Base-by-base conservation (phyloP, 2,329 filamentous ascomycete genomes). In the Orbilia blumenaviensis region DNA sequence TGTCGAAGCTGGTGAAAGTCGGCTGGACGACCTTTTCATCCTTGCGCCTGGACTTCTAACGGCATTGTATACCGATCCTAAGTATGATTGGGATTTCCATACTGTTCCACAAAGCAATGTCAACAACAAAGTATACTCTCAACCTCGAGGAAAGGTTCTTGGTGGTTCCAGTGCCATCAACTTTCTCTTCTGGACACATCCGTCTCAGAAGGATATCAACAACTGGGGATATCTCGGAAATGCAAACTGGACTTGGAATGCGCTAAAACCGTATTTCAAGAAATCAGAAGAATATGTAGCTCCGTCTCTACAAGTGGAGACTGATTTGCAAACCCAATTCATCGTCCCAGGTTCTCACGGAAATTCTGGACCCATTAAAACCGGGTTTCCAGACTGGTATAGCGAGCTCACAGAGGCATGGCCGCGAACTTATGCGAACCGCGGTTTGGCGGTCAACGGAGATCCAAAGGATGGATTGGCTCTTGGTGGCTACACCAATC, bases 81-180 rank as follows among this genome's bases (percentile, higher is more conserved):
- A 54, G 1, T 81, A 81, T 38, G 81, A 86, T 77, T 84, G 85
- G 81, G 84, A 83, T 77, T 86, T 86, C 78, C 82, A 83, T 9
- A 84, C 85, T 0, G 79, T 81, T 3, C 80, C 83, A 0, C 84
- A 85, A 54, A 21, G 81, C 0, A 77, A 80, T 16, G 82, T 85
- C 8, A 82, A 83, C 25, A 81, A 82, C 14, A 82, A 85, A 0
- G 78, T 81, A 2, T 83, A 86, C 10, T 69, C 80, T 2, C 84
- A 86, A 48, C 84, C 84, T 23, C 83, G 85, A 4, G 86, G 85
- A 34, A 85, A 85, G 60, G 84, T 86, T 0, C 81, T 88, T 0
- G 86, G 86, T 3, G 86, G 86, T 8, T 84, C 83, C 12, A 85
- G 82, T 8, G 82, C 84, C 0, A 74, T 86, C 29, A 86, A 86